Evolutionary conservation across 371 early-diverging fungal genomes (phyloP), one percentile per base, ranked within the genome.

Genomic region (Dentiscutata heterogama): DNA sequence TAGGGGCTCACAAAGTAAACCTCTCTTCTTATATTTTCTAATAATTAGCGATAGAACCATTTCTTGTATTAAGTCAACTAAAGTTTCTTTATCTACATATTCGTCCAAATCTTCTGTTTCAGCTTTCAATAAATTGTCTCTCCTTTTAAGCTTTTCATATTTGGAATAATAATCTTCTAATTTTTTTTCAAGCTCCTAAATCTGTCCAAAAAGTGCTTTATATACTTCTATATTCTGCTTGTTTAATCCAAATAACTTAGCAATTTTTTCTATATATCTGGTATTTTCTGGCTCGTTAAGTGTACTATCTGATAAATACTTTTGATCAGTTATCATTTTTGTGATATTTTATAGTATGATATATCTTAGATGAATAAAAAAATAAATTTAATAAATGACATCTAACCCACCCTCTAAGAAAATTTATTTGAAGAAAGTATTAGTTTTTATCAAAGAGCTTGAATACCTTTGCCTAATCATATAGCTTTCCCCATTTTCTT

Each of bases 251-350:
- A n/a, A n/a, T n/a, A n/a, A n/a, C n/a, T n/a, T n/a, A n/a, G n/a
- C n/a, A n/a, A n/a, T n/a, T n/a, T n/a, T n/a, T n/a, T n/a, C n/a
- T n/a, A n/a, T n/a, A n/a, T n/a, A n/a, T n/a, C n/a, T n/a, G n/a
- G n/a, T n/a, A n/a, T n/a, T n/a, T n/a, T n/a, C n/a, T n/a, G n/a
- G n/a, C 68, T 68, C 68, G 2, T 1, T 68, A 35, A 1, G 10
- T 68, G 5, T 64, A 65, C 27, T 70, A 70, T 70, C 42, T n/a
- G 70, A 70, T 70, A 42, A 70, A 70, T 70, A 42, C 7, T 39
- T 70, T 70, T 70, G 70, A 70, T 70, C 50, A 25, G 70, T 50
- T 70, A 39, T 25, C 70, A 70, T 70, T 70, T 70, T n/a, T 3
- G 42, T 18, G 31, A 70, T 70, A n/a, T 70, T 18, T 39, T 70